Conservation (phyloP, 1,284 basidiomycete species). For the Rhodotorula sp. region DNA sequence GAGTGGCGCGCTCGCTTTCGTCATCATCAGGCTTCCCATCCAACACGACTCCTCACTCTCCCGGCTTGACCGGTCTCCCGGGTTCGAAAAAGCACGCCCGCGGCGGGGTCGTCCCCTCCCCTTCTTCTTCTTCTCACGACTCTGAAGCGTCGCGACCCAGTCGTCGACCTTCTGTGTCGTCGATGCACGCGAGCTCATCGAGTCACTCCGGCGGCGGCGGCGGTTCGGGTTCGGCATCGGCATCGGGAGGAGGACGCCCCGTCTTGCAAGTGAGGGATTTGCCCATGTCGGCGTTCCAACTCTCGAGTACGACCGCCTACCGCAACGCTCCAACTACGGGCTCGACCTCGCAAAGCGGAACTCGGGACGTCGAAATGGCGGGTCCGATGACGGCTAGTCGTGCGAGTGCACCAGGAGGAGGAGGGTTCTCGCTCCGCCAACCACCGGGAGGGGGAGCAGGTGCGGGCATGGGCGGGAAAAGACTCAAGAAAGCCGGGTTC, state of each 20-base stretch:
- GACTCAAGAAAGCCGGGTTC: not conserved
- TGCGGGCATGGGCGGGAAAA: not conserved
- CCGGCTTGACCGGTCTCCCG: not conserved
- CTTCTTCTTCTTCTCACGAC: not conserved
- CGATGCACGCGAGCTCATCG: not conserved
- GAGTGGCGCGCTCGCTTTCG: too few species aligned
- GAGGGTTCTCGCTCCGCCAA: not conserved
- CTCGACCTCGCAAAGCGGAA: too few species aligned
- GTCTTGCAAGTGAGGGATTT: slow-evolving; percentile 62
- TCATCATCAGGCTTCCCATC: not conserved
- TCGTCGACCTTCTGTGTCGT: not conserved
- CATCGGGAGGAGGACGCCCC: slow-evolving; percentile 11
- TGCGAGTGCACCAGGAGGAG: not conserved
- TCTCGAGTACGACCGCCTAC: slow-evolving; percentile 56
- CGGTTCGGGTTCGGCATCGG: too few species aligned
- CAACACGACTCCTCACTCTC: not conserved
- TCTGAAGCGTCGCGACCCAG: not conserved
- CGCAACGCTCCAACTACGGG: slow-evolving; percentile 2
- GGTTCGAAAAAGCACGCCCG: slow-evolving; percentile 34
- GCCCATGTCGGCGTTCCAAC: slow-evolving; percentile 64
- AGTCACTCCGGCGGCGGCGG: not conserved
- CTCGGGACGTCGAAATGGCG: not conserved
- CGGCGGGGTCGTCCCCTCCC: not conserved
- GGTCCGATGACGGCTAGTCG: not conserved
- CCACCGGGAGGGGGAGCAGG: not conserved